These are phyloP conservation scores for Taxillus chinensis DNA, from an alignment of 164 flowering plant species.

Conservation along the genomic window DNA sequence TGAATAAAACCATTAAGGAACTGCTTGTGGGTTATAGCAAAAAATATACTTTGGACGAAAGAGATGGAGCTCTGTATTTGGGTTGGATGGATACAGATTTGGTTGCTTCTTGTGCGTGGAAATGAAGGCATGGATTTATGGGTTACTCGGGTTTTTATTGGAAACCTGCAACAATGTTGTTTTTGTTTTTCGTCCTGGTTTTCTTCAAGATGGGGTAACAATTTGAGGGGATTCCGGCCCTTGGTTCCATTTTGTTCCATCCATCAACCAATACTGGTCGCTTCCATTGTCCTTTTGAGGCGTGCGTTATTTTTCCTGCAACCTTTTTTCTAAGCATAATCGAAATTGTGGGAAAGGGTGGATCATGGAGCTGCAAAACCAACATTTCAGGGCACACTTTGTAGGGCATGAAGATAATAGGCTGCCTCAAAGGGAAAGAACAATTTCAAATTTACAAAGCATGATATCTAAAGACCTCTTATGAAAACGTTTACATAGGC, in stretches of 20 bases:
- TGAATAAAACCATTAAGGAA: constrained; percentile 35
- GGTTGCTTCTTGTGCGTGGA: constrained; percentile 53
- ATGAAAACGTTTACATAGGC: background rate
- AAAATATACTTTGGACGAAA: constrained; percentile 39
- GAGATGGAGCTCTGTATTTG: constrained; percentile 41
- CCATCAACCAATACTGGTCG: background rate
- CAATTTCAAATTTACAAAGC: background rate
- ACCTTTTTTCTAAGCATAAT: too few relatives aligned
- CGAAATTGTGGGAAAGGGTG: too few relatives aligned
- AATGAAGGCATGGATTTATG: constrained; percentile 18
- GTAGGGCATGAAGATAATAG: too few relatives aligned
- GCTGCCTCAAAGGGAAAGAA: background rate
- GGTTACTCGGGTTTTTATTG: background rate
- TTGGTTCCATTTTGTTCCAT: too few relatives aligned
- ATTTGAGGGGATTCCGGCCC: background rate
- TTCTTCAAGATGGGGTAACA: background rate
- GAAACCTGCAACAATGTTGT: background rate
- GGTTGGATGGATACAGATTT: constrained; percentile 48
- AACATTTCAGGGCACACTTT: too few relatives aligned
- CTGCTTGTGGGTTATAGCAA: constrained; percentile 30
- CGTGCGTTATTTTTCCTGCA: too few relatives aligned
- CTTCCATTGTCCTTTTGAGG: background rate
- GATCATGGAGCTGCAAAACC: too few relatives aligned
- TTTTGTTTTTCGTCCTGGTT: background rate
- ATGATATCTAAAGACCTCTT: background rate